phyloP scores from a whole-genome alignment of 2,329 filamentous ascomycete genomes.

The Pseudocercospora ulei region DNA sequence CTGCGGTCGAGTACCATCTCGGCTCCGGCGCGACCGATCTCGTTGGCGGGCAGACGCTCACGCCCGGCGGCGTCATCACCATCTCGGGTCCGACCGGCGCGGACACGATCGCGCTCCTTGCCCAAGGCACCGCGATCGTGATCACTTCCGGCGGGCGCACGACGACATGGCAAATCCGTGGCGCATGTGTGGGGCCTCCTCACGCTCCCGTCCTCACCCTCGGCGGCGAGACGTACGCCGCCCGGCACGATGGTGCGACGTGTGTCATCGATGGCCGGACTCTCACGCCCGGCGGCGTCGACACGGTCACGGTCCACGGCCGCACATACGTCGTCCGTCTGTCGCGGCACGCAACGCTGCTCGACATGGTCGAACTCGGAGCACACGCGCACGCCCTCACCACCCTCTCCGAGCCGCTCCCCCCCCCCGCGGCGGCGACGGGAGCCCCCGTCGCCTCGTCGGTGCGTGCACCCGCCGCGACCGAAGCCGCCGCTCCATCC shows the following conservation, averaged over 20 bases:
- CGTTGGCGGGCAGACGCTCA: conserved; percentile 35
- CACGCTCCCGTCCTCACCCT: conserved; percentile 31
- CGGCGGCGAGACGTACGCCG: conserved; percentile 28
- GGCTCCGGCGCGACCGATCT: conserved; percentile 33
- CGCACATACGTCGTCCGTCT: conserved; percentile 31
- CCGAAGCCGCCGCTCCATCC: conserved; percentile 9
- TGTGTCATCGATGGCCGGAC: conserved; percentile 38
- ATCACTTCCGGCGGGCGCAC: conserved; percentile 18
- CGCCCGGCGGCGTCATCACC: conserved; percentile 32
- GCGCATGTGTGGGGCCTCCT: conserved; percentile 23
- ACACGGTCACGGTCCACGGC: conserved; percentile 27
- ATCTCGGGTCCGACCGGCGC: conserved; percentile 22
- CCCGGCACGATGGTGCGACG: conserved; percentile 28
- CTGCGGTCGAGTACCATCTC: conserved; percentile 23
- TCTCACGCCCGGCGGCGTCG: conserved; percentile 32
- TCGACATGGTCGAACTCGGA: conserved; percentile 33
- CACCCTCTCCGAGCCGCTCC: conserved; percentile 32
- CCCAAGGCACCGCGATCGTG: conserved; percentile 31
- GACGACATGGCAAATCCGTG: conserved; percentile 26
- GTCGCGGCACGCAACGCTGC: conserved; percentile 32
- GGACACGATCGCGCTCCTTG: conserved; percentile 31
- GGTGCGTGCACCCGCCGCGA: conserved; percentile 9
- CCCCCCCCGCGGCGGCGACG: conserved; percentile 33
- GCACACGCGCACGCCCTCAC: conserved; percentile 30
- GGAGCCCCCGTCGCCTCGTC: conserved; percentile 21